phyloP scores from a whole-genome alignment of 169 alveolate genomes.

The Plasmodium ovale region DNA sequence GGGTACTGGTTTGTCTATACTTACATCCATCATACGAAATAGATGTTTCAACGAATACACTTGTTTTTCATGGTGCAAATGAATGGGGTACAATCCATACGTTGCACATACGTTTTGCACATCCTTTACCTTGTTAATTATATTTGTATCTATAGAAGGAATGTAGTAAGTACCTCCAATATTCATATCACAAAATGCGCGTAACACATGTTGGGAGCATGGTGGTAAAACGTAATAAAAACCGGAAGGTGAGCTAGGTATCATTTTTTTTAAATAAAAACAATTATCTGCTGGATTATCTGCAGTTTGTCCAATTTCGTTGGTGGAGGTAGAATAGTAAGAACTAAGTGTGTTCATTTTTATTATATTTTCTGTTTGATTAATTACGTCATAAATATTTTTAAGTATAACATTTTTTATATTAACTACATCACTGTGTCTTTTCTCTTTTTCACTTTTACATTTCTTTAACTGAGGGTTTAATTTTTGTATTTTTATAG shows the following conservation, averaged over 20 bases:
- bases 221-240: slow-evolving; percentile 89
- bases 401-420: slow-evolving; percentile 65
- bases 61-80: slow-evolving; percentile 70
- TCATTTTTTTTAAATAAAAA: slow-evolving; percentile 84
- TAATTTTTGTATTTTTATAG: slow-evolving; percentile 56
- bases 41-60: slow-evolving; percentile 33
- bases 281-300: slow-evolving; percentile 88
- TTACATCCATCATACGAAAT: slow-evolving; percentile 66
- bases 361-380: slow-evolving; percentile 61
- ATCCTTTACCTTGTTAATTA: slow-evolving; percentile 65
- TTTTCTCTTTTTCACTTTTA: slow-evolving; percentile 50
- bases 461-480: slow-evolving; percentile 68
- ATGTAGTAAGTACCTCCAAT: slow-evolving; percentile 89
- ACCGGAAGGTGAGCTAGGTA: slow-evolving; percentile 89
- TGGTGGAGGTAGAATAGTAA: slow-evolving; percentile 71
- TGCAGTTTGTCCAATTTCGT: slow-evolving; percentile 79
- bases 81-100: slow-evolving; percentile 79
- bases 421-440: slow-evolving; percentile 48
- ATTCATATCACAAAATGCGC: slow-evolving; percentile 91
- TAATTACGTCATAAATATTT: slow-evolving; percentile 51
- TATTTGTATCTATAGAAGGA: slow-evolving; percentile 63
- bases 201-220: slow-evolving; percentile 85
- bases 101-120: slow-evolving; percentile 73
- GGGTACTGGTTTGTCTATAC: slow-evolving; percentile 78
- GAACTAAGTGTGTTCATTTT: slow-evolving; percentile 18